Evolutionary conservation across 495 filamentous ascomycete genomes (phyloP), one percentile per base, ranked within the genome.

Genomic region (Achaetomiella virescens): DNA sequence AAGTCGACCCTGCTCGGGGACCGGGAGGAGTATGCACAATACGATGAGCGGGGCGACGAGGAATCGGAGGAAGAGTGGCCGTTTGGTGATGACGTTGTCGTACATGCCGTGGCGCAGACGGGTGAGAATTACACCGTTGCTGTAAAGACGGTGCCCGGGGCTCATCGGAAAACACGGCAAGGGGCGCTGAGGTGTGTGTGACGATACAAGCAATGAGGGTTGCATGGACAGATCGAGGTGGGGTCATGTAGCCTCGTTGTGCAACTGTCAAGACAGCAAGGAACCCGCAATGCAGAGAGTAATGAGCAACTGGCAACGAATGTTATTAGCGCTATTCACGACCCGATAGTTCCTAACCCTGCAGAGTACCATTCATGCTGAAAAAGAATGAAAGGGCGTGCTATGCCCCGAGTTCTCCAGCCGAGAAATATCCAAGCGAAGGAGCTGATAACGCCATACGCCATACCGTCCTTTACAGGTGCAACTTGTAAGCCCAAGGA

Each of bases 61-160:
- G 35, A 52, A 29, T n/a, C 18, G 31, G 40, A 55, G 48, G 45
- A 31, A 20, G 61, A 63, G 31, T 77, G 73, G 74, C 74, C 73
- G 29, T 77, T 72, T 62, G 73, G 74, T 9, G 72, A 76, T 8
- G 71, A 77, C 8, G 68, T 72, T 5, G 43, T 72, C 0, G 71
- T 75, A 18, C 73, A 72, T 43, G 74, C 74, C 7, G 70, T 77
- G 11, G 63, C 62, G 1, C 51, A 67, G 31, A 73, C 65, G 24
- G 74, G 74, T 1, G 68, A 74, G 63, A 73, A 74, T 46, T 74
- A 67, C 48, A 56, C 61, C 11, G 65, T 77, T 18, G 54, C 60
- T 0, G 70, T 77, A 20, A 67, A 56, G 58, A 66, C 68, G 31
- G 48, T 54, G 10, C 48, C 56, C 2, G 57, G 53, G 12, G 63